A percentile compares a stretch with the other conserved stretches of the same genome.
Conservation (phyloP, 345 rosid genomes). For the Aquilaria sinensis region DNA sequence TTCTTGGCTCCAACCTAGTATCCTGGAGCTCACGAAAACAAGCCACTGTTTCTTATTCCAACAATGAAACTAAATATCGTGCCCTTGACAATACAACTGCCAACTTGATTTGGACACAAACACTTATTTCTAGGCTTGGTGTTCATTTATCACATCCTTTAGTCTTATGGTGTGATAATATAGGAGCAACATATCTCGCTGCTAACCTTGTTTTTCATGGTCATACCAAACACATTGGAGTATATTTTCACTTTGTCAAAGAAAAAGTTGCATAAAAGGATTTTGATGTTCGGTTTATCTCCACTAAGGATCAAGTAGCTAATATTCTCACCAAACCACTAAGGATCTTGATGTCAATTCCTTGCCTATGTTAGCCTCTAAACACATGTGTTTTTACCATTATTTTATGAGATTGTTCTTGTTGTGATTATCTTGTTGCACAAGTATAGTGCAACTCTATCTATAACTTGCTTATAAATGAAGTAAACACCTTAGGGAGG, state of each 20-base stretch:
- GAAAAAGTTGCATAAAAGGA: neutral
- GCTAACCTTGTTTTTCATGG: neutral
- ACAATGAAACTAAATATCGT: neutral
- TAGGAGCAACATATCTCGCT: neutral
- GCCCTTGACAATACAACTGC: neutral
- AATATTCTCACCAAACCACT: neutral
- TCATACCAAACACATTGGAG: neutral
- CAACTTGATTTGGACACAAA: neutral
- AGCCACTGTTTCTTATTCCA: neutral
- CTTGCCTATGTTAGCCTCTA: no score
- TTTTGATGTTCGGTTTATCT: no score
- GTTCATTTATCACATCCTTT: neutral
- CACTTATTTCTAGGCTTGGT: neutral
- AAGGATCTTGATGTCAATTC: no score
- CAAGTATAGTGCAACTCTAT: no score
- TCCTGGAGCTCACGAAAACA: neutral
- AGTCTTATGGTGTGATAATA: neutral
- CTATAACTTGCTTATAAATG: no score
- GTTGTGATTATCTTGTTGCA: no score
- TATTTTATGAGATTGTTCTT: no score
- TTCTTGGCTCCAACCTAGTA: neutral
- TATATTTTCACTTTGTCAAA: neutral
- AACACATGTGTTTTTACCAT: no score
- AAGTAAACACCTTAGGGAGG: no score
- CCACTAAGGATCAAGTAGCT: neutral